Evolutionary conservation across 1,139 yeast genomes (phyloP).

Genomic region (Scheffersomyces titani): DNA sequence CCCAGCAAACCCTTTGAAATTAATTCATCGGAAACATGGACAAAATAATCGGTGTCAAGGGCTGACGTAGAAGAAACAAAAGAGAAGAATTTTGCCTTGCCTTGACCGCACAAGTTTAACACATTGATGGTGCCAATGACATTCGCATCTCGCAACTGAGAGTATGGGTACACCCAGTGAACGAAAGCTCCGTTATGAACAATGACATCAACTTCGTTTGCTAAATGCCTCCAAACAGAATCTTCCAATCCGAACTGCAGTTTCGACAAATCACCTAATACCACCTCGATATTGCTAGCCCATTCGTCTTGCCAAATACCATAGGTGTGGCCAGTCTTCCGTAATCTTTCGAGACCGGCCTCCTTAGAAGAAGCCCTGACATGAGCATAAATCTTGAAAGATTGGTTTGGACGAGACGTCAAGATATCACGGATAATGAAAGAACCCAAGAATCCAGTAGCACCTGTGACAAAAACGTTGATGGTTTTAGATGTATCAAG

Average conservation of each 20-base stretch:
- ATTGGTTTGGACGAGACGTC: slow-evolving; percentile 38
- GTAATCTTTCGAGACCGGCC: slow-evolving; percentile 75
- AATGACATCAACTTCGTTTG: slow-evolving; percentile 69
- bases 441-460: slow-evolving; percentile 94
- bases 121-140: slow-evolving; percentile 87
- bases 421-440: slow-evolving; percentile 79
- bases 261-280: slow-evolving; percentile 79
- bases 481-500: slow-evolving; percentile 39
- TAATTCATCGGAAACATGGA: slow-evolving; percentile 72
- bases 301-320: slow-evolving; percentile 81
- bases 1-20: slow-evolving; percentile 69
- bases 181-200: slow-evolving; percentile 98
- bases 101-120: slow-evolving; percentile 71
- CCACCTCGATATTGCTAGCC: slow-evolving; percentile 61
- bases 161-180: slow-evolving; percentile 97
- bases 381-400: slow-evolving; percentile 75
- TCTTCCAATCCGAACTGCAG: slow-evolving; percentile 70
- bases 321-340: slow-evolving; percentile 75
- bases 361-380: slow-evolving; percentile 77
- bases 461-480: slow-evolving; percentile 89
- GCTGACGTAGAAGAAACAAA: slow-evolving; percentile 97
- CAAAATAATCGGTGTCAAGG: slow-evolving; percentile 80
- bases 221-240: slow-evolving; percentile 57
- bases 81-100: slow-evolving; percentile 82
- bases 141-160: slow-evolving; percentile 88